Evolutionary conservation across 179 eudicot species (phyloP).

Genomic region (Silene vulgaris): DNA sequence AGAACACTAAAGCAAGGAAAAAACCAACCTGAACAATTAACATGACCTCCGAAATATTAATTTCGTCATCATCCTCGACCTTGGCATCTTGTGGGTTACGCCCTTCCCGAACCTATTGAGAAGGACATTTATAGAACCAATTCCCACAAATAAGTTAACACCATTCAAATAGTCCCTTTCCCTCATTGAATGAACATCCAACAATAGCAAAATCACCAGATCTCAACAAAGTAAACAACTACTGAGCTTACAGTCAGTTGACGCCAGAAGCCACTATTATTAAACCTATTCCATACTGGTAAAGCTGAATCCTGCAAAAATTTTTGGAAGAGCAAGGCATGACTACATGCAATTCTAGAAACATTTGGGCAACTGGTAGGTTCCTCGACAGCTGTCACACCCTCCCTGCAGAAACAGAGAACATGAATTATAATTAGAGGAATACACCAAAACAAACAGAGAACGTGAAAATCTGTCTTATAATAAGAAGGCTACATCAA

Average conservation of each 20-base stretch:
- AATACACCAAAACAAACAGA: background rate
- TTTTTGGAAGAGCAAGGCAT: slow-evolving; percentile 73
- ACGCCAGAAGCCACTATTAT: slow-evolving; percentile 93
- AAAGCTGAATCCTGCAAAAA: slow-evolving; percentile 61
- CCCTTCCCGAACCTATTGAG: slow-evolving; percentile 80
- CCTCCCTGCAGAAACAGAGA: slow-evolving; percentile 54
- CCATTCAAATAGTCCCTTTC: slow-evolving; percentile 6
- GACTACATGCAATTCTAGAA: slow-evolving; percentile 63
- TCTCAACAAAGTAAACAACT: background rate
- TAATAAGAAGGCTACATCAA: slow-evolving; percentile 7
- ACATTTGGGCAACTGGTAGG: slow-evolving; percentile 84
- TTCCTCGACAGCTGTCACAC: slow-evolving; percentile 95
- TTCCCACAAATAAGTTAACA: background rate
- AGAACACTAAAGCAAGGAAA: background rate
- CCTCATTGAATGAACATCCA: background rate
- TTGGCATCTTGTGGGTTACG: slow-evolving; percentile 29
- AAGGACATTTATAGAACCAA: slow-evolving; percentile 3
- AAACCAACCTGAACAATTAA: slow-evolving; percentile 74
- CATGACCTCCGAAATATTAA: slow-evolving; percentile 60
- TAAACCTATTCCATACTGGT: slow-evolving; percentile 88
- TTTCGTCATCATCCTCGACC: slow-evolving; percentile 31
- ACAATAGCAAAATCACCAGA: slow-evolving; percentile 13
- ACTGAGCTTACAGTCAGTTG: slow-evolving; percentile 69
- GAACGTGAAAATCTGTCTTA: slow-evolving; percentile 5
- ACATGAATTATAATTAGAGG: slow-evolving; percentile 13